A percentile compares a stretch with the other conserved stretches of the same genome.
These are phyloP conservation scores for Haplosporangium gracile DNA, from an alignment of 192 early-diverging fungal genomes.

Conservation along the genomic window DNA sequence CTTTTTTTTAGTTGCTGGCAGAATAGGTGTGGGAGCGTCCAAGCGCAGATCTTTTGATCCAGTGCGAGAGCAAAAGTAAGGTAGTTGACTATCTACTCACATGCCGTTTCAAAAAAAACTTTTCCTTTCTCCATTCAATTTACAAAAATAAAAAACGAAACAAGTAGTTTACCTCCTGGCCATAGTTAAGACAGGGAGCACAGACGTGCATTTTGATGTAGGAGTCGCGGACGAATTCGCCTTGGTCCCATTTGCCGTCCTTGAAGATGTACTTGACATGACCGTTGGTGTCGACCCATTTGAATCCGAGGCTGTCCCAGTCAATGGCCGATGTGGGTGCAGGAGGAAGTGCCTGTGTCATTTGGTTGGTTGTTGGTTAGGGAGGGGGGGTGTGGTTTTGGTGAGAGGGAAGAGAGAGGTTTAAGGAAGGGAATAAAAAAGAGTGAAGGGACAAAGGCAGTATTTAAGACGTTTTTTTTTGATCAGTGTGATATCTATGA, in stretches of 20 bases:
- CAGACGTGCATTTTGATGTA: slow-evolving; percentile 75
- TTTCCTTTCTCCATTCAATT: not conserved
- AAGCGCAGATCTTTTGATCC: not conserved
- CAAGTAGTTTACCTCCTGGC: slow-evolving; percentile 67
- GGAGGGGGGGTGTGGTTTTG: not conserved
- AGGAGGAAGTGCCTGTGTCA: slow-evolving; percentile 25
- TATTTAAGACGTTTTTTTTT: slow-evolving; percentile 1
- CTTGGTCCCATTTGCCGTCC: slow-evolving; percentile 72
- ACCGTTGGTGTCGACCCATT: slow-evolving; percentile 72
- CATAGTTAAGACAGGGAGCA: slow-evolving; percentile 78
- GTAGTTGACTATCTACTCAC: no score
- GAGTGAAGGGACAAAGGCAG: not conserved
- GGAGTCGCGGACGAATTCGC: slow-evolving; percentile 66
- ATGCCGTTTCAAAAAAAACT: no score
- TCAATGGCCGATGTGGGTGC: slow-evolving; percentile 64
- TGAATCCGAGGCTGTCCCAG: slow-evolving; percentile 78
- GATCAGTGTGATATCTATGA: not conserved
- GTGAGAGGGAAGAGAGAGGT: not conserved
- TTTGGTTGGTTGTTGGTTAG: not conserved
- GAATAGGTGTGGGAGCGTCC: not conserved
- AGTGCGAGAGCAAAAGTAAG: no score
- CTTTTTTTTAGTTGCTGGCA: not conserved
- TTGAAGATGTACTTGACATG: slow-evolving; percentile 75
- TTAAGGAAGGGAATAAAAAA: not conserved
- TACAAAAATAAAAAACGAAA: not conserved